phyloP scores from a whole-genome alignment of 345 rosid genomes.

The Eucalyptus shirleyi region DNA sequence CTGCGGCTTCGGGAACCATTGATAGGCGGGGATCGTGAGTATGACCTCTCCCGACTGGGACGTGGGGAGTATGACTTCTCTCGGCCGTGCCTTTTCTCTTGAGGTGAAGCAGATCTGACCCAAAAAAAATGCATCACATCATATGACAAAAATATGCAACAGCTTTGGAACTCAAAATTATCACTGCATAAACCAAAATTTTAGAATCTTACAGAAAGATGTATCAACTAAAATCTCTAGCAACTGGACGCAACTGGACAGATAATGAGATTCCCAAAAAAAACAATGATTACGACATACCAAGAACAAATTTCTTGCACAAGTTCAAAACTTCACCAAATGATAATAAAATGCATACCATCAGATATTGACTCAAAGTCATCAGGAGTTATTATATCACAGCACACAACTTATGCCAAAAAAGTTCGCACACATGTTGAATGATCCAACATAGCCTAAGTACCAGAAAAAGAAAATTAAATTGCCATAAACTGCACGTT shows the following conservation, averaged over 20 bases:
- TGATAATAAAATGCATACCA: not conserved
- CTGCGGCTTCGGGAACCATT: constrained; percentile 62
- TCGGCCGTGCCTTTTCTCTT: constrained; percentile 22
- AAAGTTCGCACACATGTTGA: not conserved
- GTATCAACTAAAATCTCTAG: not conserved
- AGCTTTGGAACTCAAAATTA: not conserved
- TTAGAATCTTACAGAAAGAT: not conserved
- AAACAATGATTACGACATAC: not conserved
- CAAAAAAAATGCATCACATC: not conserved
- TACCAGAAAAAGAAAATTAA: not conserved
- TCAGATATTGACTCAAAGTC: not conserved
- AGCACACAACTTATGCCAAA: not conserved
- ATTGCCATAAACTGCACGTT: not conserved
- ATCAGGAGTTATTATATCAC: not conserved
- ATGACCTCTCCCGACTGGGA: constrained; percentile 35
- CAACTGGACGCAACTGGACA: not conserved
- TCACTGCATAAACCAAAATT: not conserved
- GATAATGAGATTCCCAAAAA: not conserved
- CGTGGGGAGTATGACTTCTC: constrained; percentile 20
- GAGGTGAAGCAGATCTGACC: constrained; percentile 65
- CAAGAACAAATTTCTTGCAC: not conserved
- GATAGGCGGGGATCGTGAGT: constrained; percentile 63
- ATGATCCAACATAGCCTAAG: not conserved
- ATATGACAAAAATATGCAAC: not conserved
- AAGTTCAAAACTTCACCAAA: not conserved